Conservation (phyloP, 1,139 yeast genomes). For the Arxiozyma bovina region DNA sequence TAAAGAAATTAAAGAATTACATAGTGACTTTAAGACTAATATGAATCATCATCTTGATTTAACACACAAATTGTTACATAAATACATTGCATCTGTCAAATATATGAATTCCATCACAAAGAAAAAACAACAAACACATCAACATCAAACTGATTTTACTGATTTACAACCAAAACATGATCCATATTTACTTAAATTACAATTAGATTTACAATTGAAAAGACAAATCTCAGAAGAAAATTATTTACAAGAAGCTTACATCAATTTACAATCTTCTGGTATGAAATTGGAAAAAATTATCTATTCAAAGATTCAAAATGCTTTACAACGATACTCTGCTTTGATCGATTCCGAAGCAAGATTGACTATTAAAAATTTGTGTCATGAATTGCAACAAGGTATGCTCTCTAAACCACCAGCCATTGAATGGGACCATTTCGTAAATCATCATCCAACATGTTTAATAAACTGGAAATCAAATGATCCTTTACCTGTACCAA, state of each 20-base stretch:
- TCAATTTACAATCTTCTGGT: constrained; percentile 63
- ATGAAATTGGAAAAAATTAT: constrained; percentile 63
- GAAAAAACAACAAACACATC: constrained; percentile 36
- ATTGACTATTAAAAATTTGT: constrained; percentile 46
- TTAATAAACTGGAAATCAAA: constrained; percentile 39
- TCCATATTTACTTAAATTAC: constrained; percentile 58
- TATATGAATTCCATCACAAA: constrained; percentile 9
- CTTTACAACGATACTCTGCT: constrained; percentile 47
- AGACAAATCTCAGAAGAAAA: constrained; percentile 61
- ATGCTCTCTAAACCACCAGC: constrained; percentile 52
- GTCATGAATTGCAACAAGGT: constrained; percentile 56
- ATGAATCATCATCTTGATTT: constrained; percentile 29
- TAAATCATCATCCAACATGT: constrained; percentile 42
- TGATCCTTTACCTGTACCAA: constrained; percentile 39
- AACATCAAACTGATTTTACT: constrained; percentile 28
- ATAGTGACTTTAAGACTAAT: constrained; percentile 31
- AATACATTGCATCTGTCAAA: constrained; percentile 37
- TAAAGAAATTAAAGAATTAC: constrained; percentile 40
- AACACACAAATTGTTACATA: constrained; percentile 40
- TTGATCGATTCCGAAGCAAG: constrained; percentile 52
- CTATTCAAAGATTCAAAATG: constrained; percentile 54
- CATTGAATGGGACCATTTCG: constrained; percentile 70
- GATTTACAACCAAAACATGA: constrained; percentile 38
- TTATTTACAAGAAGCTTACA: constrained; percentile 60
- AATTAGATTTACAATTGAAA: constrained; percentile 59